phyloP scores from a whole-genome alignment of 164 flowering plant species.

The Nelumbo lutea region DNA sequence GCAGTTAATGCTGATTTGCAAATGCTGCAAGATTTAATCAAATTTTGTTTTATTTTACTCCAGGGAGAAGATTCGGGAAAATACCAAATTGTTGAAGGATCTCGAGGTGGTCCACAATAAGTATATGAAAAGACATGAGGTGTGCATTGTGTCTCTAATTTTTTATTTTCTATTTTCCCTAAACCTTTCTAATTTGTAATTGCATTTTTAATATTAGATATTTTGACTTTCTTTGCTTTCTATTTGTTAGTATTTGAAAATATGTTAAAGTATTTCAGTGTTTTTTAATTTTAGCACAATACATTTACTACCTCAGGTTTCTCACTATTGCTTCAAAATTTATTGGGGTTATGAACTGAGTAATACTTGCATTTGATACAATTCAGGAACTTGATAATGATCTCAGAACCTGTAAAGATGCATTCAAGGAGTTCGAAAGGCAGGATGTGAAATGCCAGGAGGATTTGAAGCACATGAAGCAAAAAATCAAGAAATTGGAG shows the following conservation, averaged over 20 bases:
- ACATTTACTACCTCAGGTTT: neutral
- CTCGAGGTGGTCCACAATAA: slow-evolving; percentile 70
- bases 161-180: neutral
- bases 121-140: slow-evolving; percentile 77
- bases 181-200: neutral
- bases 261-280: neutral
- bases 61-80: slow-evolving; percentile 73
- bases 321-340: neutral
- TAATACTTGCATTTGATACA: slow-evolving; percentile 7
- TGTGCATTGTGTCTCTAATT: slow-evolving; percentile 10
- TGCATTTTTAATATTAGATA: neutral
- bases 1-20: neutral
- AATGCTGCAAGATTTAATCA: neutral
- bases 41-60: neutral
- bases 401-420: slow-evolving; percentile 60
- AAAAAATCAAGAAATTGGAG: slow-evolving; percentile 75
- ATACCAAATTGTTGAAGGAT: slow-evolving; percentile 55
- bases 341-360: neutral
- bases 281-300: neutral
- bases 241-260: neutral
- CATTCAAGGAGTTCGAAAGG: slow-evolving; percentile 93
- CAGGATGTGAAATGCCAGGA: slow-evolving; percentile 85
- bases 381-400: slow-evolving; percentile 63
- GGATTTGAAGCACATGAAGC: slow-evolving; percentile 81
- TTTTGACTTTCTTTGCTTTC: neutral